Evolutionary conservation across 169 alveolate species (phyloP), one percentile per base, ranked within the genome.

Genomic region (Eimeria tenella): DNA sequence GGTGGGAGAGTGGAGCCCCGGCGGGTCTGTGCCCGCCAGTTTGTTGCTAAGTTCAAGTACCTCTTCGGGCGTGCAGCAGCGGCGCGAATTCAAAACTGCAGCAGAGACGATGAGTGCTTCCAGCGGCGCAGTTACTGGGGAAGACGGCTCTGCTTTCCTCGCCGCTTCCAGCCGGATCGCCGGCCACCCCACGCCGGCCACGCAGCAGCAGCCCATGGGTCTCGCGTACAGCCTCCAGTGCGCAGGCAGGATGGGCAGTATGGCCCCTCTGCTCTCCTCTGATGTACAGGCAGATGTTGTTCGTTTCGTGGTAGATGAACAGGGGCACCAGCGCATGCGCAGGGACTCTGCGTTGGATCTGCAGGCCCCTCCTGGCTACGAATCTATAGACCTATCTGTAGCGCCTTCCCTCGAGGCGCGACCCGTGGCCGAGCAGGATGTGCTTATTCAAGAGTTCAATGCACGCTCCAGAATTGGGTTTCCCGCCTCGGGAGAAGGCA

Each of bases 291-390:
- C 86, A 52, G 86, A 53, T 74, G 49, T 19, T 42, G 86, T 49
- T 49, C 86, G 60, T 52, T 74, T 74, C 21, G 42, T 74, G 10
- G 56, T 42, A 15, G 86, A 74, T 13, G 86, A 60, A 74, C 86
- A 52, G 25, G n/a, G 63, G 23, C 77, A 68, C 42, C 77, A 68
- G 50, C 23, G 42, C 13, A 9, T 21, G n/a, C 62, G 71, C 15
- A 13, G 49, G 42, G 63, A 50, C 60, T 55, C 73, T 9, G 88
- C 49, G 52, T 55, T 53, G 52, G 88, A 79, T 55, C 55, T 79
- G 65, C 70, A 79, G 17, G 88, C 88, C 52, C 88, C 88, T 58
- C 88, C 88, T 7, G 88, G 88, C 88, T 79, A 79, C 88, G 88
- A 79, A 53, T 52, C 25, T 55, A 53, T 79, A 79, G 88, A 21